phyloP scores from a whole-genome alignment of 2,329 filamentous ascomycete species.

The Colletotrichum navitas region DNA sequence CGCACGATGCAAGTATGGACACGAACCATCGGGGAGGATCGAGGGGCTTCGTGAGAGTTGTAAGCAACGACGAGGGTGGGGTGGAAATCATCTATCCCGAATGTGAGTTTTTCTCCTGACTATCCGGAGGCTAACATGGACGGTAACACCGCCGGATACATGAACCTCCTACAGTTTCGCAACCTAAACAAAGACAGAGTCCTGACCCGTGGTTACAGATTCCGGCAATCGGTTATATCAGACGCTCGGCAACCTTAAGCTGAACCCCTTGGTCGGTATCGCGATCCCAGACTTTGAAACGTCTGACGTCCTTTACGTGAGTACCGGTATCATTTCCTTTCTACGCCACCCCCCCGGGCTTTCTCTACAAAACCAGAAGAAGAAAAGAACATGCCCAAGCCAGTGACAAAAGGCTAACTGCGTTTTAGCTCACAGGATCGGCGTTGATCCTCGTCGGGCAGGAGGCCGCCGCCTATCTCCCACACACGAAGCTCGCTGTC shows the following conservation, averaged over 20 bases:
- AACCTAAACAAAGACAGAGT: neutral
- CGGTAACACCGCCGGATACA: neutral
- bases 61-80: conserved; percentile 64
- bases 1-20: conserved; percentile 79
- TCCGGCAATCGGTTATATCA: conserved; percentile 89
- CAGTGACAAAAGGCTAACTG: conserved; percentile 10
- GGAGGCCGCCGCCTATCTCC: conserved; percentile 72
- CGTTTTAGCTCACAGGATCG: conserved; percentile 68
- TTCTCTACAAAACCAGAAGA: neutral
- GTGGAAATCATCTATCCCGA: conserved; percentile 80
- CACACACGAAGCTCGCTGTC: conserved; percentile 79
- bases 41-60: conserved; percentile 78
- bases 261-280: conserved; percentile 76
- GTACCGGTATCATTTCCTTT: conserved; percentile 1
- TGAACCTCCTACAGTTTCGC: neutral
- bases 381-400: neutral
- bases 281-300: conserved; percentile 81
- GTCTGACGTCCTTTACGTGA: conserved; percentile 76
- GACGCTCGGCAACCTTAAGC: conserved; percentile 80
- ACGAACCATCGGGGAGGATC: conserved; percentile 85
- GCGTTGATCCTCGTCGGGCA: conserved; percentile 75
- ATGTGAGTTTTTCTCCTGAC: conserved; percentile 56
- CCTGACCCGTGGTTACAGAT: conserved; percentile 51
- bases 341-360: neutral
- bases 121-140: neutral